Evolutionary conservation across 768 basidiomycete genomes (phyloP), one percentile per base, ranked within the genome.

Genomic region (Agrocybe pediades): DNA sequence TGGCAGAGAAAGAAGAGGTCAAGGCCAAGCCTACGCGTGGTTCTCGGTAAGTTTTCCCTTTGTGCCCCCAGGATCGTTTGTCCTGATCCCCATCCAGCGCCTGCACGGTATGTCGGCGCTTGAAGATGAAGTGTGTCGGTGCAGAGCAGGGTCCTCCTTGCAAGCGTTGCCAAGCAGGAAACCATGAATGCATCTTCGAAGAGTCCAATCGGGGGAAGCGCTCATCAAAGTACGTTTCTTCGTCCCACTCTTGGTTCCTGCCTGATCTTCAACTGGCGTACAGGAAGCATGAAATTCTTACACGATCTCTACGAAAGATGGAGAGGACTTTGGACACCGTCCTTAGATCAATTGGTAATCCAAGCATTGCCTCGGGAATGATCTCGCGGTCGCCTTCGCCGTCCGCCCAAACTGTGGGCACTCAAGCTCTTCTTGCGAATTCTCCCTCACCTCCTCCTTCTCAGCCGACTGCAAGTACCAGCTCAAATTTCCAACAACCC

Each of bases 131-230:
- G 65, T 95, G 92, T 53, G 89, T 92, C 7, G 90, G 90, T 27
- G 92, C 90, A 2, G 94, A 95, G 68, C 83, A 93, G 36, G 94
- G 93, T 0, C 90, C 90, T 0, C 92, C 94, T 0, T 97, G 94
- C 75, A 95, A 94, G 64, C 87, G 94, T 19, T 97, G 94, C 63
- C 71, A 74, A 42, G 64, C 84, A 0, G 87, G 90, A 17, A 83
- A 83, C 59, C 90, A 95, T 63, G 92, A 96, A 61, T 99, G 97
- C 65, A 83, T 97, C 41, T 98, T 99, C 58, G 95, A 98, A 73
- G 96, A 98, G 68, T 93, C 90, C 1, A 95, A 98, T 67, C 83
- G 97, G 44, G 97, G 97, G 39, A 96, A 95, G 68, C 85, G 92
- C 9, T 84, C 89, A 19, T 82, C 88, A 50, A 92, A 91, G 91